Evolutionary conservation across 2,329 filamentous ascomycete genomes (phyloP).

Genomic region (Penicillium sp.): DNA sequence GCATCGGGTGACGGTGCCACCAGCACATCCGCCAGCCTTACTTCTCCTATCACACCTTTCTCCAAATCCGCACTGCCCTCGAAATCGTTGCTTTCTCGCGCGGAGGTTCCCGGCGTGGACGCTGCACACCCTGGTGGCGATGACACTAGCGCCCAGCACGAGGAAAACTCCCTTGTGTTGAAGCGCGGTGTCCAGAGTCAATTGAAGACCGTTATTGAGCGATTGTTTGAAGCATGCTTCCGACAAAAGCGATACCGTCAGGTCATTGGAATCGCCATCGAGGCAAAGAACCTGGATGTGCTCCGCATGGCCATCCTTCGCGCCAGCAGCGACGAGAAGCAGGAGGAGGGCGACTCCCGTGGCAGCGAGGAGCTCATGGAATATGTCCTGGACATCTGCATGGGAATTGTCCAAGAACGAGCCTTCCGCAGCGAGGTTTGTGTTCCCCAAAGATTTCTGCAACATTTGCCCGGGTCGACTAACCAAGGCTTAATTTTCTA

Average conservation of each 20-base stretch:
- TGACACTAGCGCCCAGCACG: constrained; percentile 54
- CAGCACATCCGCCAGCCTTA: constrained; percentile 64
- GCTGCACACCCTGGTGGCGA: constrained; percentile 57
- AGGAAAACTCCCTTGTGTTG: constrained; percentile 63
- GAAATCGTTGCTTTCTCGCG: constrained; percentile 89
- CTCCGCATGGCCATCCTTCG: constrained; percentile 83
- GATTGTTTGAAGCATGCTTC: constrained; percentile 88
- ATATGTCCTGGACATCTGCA: constrained; percentile 91
- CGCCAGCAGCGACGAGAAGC: constrained; percentile 82
- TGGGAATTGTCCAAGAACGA: constrained; percentile 95
- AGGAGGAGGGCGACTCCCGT: constrained; percentile 57
- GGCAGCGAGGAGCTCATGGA: constrained; percentile 93
- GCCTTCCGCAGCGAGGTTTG: constrained; percentile 70
- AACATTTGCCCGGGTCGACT: neutral
- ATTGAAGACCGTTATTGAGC: constrained; percentile 79
- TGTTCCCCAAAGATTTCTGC: neutral
- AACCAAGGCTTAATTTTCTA: constrained; percentile 36
- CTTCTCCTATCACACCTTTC: constrained; percentile 91
- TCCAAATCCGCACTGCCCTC: constrained; percentile 90
- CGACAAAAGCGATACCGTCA: constrained; percentile 85
- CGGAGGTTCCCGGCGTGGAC: constrained; percentile 63
- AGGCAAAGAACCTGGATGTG: constrained; percentile 87
- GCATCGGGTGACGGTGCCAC: constrained; percentile 64
- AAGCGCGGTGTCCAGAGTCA: constrained; percentile 74
- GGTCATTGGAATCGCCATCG: constrained; percentile 93